Conservation (phyloP, 805 yeast species). For the Saccharomycopsis schoenii region DNA sequence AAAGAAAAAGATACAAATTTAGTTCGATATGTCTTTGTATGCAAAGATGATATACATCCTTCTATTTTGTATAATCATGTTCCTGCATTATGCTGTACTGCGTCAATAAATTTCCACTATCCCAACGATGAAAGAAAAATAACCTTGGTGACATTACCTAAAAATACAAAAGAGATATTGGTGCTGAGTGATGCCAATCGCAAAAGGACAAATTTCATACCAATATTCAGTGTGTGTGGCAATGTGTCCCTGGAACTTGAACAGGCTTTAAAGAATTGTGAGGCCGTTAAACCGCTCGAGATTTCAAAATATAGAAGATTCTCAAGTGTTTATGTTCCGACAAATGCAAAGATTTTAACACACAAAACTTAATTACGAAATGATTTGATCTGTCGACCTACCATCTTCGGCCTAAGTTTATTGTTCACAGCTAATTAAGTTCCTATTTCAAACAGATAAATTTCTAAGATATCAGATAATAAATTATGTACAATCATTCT, state of each 20-base stretch:
- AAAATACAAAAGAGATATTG: neutral
- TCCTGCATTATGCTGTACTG: slow-evolving; percentile 13
- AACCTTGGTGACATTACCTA: neutral
- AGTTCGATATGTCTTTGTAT: slow-evolving; percentile 7
- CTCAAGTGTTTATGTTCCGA: neutral
- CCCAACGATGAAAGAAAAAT: neutral
- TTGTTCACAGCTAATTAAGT: no score
- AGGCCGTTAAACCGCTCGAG: neutral
- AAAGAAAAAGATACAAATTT: neutral
- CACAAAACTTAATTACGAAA: neutral
- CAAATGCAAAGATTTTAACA: neutral
- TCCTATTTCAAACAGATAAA: no score
- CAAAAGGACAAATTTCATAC: neutral
- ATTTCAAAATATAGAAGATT: neutral
- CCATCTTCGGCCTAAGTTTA: no score
- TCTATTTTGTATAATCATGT: slow-evolving; percentile 12
- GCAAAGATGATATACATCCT: slow-evolving; percentile 15
- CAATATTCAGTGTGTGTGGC: neutral
- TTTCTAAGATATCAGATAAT: no score
- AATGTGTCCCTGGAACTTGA: neutral
- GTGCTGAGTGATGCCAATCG: no score
- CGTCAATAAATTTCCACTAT: slow-evolving; percentile 2
- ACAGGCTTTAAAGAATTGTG: neutral
- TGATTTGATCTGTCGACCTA: no score
- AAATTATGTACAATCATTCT: no score